These are phyloP conservation scores for Phytophthora pisi DNA, from an alignment of 352 stramenopile species.

Conservation along the genomic window DNA sequence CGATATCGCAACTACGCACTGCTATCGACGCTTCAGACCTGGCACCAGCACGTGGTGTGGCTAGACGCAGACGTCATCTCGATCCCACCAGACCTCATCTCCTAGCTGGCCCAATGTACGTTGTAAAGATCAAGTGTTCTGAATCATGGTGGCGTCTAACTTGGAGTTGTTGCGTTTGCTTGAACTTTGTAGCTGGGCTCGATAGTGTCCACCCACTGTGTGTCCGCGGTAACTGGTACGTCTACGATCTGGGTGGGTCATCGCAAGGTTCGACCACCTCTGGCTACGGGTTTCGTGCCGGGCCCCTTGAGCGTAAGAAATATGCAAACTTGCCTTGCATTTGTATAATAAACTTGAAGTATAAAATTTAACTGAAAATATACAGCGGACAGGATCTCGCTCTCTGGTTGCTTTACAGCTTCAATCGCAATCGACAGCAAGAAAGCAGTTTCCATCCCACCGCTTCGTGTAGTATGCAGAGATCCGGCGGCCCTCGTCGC, in stretches of 20 bases:
- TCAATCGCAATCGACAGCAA: constrained; percentile 1
- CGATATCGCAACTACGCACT: constrained; percentile 48
- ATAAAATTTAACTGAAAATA: too few relatives aligned
- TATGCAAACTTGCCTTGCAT: too few relatives aligned
- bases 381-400: too few relatives aligned
- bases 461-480: constrained; percentile 52
- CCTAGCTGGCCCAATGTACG: constrained; percentile 42
- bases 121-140: not conserved
- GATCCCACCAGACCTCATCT: constrained; percentile 26
- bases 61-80: constrained; percentile 42
- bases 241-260: too few relatives aligned
- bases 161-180: not conserved
- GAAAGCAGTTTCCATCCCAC: constrained; percentile 42
- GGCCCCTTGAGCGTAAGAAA: too few relatives aligned
- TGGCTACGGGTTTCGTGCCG: too few relatives aligned
- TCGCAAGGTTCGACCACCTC: too few relatives aligned
- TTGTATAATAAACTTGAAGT: too few relatives aligned
- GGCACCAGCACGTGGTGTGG: constrained; percentile 48
- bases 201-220: too few relatives aligned
- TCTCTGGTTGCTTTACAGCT: not conserved
- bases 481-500: constrained; percentile 29
- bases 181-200: too few relatives aligned
- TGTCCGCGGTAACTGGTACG: too few relatives aligned
- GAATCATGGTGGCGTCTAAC: too few relatives aligned
- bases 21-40: constrained; percentile 34